Evolutionary conservation across 768 basidiomycete genomes (phyloP), one percentile per base, ranked within the genome.

Genomic region (Lactarius evosmus): DNA sequence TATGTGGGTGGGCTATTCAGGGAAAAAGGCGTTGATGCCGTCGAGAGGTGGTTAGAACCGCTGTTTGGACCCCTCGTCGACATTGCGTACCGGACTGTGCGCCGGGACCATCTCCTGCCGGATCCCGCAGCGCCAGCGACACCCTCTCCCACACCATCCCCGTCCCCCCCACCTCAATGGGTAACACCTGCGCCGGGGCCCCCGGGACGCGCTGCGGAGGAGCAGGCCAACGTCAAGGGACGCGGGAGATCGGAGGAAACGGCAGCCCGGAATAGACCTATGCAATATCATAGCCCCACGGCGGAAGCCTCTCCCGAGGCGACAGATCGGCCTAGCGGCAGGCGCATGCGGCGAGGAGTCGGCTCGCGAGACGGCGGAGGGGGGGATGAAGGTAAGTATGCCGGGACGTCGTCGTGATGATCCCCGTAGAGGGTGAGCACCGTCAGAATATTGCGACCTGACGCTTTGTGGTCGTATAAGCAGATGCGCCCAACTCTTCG

Each of bases 1-100:
- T 65, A 61, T 8, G 64, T 65, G 12, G 64, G 64, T 6, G 64
- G 49, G 2, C 19, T 65, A 2, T 65, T 61, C 55, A 65, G 22
- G 33, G 64, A 65, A 25, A 49, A 65, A 44, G 60, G 60, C 27
- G 1, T 44, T 14, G 54, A 65, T 0, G 64, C 30, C 38, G 55
- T 57, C 32, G 44, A 36, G 19, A 34, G 34, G 19, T 65, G 64
- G 64, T 49, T 65, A 1, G 29, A 9, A 19, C 44, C 33, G 8
- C 54, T 65, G 32, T 36, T 65, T 16, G 29, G 7, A 33, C 40
- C 64, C 38, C 9, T 29, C 1, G 40, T 65, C 22, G 33, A 61
- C 22, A 19, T 14, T 29, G 64, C 59, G 9, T 65, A 65, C 41
- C 32, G 19, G 32, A 9, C 5, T n/a, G 25, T 29, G 50, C 50